Base-by-base conservation (phyloP, 2,329 filamentous ascomycete species). In the Clonostachys rosea region DNA sequence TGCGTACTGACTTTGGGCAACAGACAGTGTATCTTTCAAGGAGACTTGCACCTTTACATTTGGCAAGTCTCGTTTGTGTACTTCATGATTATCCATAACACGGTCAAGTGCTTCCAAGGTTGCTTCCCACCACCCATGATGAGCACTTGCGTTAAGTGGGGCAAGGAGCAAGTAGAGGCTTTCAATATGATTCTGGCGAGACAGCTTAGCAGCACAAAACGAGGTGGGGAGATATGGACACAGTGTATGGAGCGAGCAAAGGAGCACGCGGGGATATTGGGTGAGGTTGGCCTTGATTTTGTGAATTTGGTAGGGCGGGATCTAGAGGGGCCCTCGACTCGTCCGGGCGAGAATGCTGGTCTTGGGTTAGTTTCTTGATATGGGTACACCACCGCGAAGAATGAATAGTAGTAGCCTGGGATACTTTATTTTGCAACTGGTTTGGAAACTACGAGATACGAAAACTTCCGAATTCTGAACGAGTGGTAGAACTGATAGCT, bases 111-210 rank as follows among this genome's bases (percentile, higher is more conserved):
- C 59, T 96, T 94, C 67, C 90, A 95, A 61, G 73, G 75, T 46
- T 95, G 90, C 63, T 97, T 97, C 62, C 86, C 91, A 11, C 79
- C 89, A 24, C 76, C 84, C 13, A 89, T 94, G 73, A 95, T 94
- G 79, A 95, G 90, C 59, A 91, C 91, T 1, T 95, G 91, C 57
- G 92, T 99, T 58, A 95, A 92, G 62, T 99, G 94, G 94, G 91
- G 91, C n/a, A 97, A 96, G 67, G 87, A 94, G 57, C 85, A 95
- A 62, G 83, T 97, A 2, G 91, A 96, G 57, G 84, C 84, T 3
- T 97, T 97, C 73, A 97, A 96, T 59, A 77, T 76, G 42, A 83
- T 94, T 44, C 74, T 99, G 36, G 82, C 79, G 35, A 77, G 92
- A 49, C 94, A 97, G 68, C 73, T 99, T 51, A 95, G 90, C 67